These are phyloP conservation scores for Didymella exigua DNA, from an alignment of 2,329 filamentous ascomycete species.

Conservation along the genomic window DNA sequence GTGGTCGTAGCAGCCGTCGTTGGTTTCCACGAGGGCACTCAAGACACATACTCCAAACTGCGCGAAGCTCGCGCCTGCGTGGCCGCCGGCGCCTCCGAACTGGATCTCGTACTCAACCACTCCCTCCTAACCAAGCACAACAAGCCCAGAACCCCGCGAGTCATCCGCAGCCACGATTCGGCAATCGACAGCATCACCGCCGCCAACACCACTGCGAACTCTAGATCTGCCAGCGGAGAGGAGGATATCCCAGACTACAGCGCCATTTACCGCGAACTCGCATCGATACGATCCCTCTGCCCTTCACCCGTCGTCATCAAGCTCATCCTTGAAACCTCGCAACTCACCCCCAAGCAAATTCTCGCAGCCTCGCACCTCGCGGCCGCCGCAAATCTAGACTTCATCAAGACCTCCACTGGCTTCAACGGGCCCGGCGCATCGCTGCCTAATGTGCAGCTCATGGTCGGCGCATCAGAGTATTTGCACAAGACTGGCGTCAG, in stretches of 20 bases:
- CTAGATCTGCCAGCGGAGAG: conserved; percentile 25
- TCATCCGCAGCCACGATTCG: conserved; percentile 29
- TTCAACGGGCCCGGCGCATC: conserved; percentile 62
- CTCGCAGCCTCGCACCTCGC: conserved; percentile 60
- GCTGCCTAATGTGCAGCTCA: conserved; percentile 59
- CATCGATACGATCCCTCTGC: conserved; percentile 57
- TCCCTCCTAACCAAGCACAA: conserved; percentile 50
- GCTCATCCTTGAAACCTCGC: conserved; percentile 65
- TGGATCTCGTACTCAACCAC: conserved; percentile 66
- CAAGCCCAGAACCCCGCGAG: conserved; percentile 10
- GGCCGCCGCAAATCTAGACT: conserved; percentile 60
- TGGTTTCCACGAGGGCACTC: conserved; percentile 65
- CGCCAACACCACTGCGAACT: conserved; percentile 39
- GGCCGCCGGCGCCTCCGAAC: conserved; percentile 58
- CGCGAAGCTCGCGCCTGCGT: conserved; percentile 58
- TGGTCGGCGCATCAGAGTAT: conserved; percentile 57
- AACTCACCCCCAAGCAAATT: conserved; percentile 56
- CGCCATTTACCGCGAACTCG: conserved; percentile 60
- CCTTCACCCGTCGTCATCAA: conserved; percentile 54
- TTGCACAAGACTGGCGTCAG: conserved; percentile 44
- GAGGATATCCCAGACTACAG: conserved; percentile 50
- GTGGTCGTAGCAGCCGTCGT: conserved; percentile 64
- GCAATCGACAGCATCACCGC: conserved; percentile 44
- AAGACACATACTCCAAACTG: conserved; percentile 58
- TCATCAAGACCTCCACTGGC: conserved; percentile 66